Conservation (phyloP, 2,329 filamentous ascomycete genomes). For the Fusarium sp. region DNA sequence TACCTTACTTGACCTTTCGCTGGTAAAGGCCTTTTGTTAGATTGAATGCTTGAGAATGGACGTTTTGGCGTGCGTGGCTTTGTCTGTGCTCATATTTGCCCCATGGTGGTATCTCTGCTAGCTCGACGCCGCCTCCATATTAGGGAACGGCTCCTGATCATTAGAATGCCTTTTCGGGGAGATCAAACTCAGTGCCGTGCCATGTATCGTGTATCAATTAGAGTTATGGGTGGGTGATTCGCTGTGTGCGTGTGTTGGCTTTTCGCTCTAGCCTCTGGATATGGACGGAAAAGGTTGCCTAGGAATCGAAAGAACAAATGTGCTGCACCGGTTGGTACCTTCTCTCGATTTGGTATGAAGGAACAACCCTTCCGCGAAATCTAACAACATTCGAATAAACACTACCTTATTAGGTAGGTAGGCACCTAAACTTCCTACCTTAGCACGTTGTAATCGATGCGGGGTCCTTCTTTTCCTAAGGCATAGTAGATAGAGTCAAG, state of each 20-base stretch:
- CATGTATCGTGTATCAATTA: conserved; percentile 7
- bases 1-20: neutral
- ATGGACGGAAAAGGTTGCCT: conserved; percentile 4
- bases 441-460: neutral
- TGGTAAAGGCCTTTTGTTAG: conserved; percentile 9
- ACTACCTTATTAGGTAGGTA: neutral
- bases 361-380: conserved; percentile 18
- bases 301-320: neutral
- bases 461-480: neutral
- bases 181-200: conserved; percentile 7
- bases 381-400: neutral
- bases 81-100: conserved; percentile 23
- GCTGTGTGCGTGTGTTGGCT: conserved; percentile 8
- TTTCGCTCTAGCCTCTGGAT: conserved; percentile 3
- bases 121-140: conserved; percentile 39
- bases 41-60: conserved; percentile 24
- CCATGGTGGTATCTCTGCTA: conserved; percentile 31
- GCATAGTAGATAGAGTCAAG: neutral
- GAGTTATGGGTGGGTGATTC: conserved; percentile 11
- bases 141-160: conserved; percentile 26
- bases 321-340: neutral
- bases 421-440: neutral
- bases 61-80: conserved; percentile 35
- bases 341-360: conserved; percentile 1
- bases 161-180: conserved; percentile 21